phyloP scores from a whole-genome alignment of 352 stramenopile species.

The Poterioochromonas sp. region DNA sequence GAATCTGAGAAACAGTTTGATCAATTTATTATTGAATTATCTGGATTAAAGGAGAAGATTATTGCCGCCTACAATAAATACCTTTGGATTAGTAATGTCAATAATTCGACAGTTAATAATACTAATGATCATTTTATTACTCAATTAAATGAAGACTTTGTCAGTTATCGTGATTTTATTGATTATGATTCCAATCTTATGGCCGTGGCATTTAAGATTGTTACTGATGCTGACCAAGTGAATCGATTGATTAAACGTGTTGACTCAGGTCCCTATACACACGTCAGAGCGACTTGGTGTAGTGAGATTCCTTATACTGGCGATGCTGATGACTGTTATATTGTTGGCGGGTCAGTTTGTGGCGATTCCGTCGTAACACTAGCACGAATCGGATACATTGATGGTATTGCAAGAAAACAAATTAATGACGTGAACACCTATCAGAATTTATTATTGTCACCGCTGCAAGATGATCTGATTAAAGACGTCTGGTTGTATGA shows the following conservation, averaged over 20 bases:
- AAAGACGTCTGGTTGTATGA: constrained; percentile 16
- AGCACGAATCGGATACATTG: constrained; percentile 8
- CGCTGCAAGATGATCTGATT: constrained; percentile 12
- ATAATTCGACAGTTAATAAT: too few species aligned
- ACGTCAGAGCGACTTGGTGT: constrained; percentile 20
- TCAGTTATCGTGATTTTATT: not conserved
- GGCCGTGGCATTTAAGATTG: not conserved
- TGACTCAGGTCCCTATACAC: not conserved
- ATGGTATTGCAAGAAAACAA: not conserved
- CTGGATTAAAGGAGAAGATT: not conserved
- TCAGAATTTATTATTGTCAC: not conserved
- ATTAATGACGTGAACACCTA: constrained; percentile 1
- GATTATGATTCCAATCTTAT: constrained; percentile 25
- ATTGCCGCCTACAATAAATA: not conserved
- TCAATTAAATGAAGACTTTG: not conserved
- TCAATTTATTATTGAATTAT: not conserved
- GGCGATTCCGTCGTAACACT: constrained; percentile 19
- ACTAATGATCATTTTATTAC: constrained; percentile 17
- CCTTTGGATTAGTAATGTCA: not conserved
- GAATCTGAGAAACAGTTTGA: not conserved
- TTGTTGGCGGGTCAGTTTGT: constrained; percentile 17
- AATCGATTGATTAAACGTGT: not conserved
- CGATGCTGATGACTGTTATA: constrained; percentile 27
- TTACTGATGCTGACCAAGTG: not conserved
- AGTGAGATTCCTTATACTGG: constrained; percentile 18